These are phyloP conservation scores for Lasiosphaeria miniovina DNA, from an alignment of 495 filamentous ascomycete species.

Conservation along the genomic window DNA sequence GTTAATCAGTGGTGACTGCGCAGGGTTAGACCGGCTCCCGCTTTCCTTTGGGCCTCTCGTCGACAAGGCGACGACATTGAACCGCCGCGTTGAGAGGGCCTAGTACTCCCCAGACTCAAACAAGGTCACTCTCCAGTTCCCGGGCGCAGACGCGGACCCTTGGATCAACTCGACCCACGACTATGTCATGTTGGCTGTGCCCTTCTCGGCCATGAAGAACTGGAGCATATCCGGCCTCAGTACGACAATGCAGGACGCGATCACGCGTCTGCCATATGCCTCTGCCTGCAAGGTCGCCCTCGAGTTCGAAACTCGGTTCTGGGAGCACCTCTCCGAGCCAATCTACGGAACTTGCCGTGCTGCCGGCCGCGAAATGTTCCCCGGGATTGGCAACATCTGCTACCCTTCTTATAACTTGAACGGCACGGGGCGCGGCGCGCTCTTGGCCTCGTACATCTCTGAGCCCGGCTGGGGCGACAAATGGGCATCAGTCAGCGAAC, in stretches of 20 bases:
- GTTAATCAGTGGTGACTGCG: neutral
- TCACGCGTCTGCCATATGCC: conserved; percentile 54
- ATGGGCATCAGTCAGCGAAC: conserved; percentile 15
- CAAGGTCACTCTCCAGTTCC: conserved; percentile 49
- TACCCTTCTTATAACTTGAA: conserved; percentile 65
- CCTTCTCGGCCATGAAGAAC: conserved; percentile 56
- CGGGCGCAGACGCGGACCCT: conserved; percentile 30
- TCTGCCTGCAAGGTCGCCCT: conserved; percentile 64
- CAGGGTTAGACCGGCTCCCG: conserved; percentile 53
- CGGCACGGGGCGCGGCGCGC: conserved; percentile 56
- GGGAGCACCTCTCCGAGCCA: conserved; percentile 60
- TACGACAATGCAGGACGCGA: conserved; percentile 53
- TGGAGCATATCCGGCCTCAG: conserved; percentile 48
- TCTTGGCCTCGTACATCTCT: conserved; percentile 55
- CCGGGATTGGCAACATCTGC: conserved; percentile 58
- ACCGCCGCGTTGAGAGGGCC: conserved; percentile 48
- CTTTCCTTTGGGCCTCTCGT: conserved; percentile 60
- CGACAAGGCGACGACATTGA: conserved; percentile 50
- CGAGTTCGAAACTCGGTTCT: conserved; percentile 63
- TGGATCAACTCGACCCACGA: conserved; percentile 56
- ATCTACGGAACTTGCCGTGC: conserved; percentile 63
- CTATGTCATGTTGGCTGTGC: conserved; percentile 61
- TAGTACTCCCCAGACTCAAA: conserved; percentile 35
- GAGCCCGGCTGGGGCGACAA: conserved; percentile 36
- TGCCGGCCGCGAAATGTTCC: conserved; percentile 44